Evolutionary conservation across 202 grass and related monocot species (phyloP).

Genomic region (Hordeum pubiflorum): DNA sequence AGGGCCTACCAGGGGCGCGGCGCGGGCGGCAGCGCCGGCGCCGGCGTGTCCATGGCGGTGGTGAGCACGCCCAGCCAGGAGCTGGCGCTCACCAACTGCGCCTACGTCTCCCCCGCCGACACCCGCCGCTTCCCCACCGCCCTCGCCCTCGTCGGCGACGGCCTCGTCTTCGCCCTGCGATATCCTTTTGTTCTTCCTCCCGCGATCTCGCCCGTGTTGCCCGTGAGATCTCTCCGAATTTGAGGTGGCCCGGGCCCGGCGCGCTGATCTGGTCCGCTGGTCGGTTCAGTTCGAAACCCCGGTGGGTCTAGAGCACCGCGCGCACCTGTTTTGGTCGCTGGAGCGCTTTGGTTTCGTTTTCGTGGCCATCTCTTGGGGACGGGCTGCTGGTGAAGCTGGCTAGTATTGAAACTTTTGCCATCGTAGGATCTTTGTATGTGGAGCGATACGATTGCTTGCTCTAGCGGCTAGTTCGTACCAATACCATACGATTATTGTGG

Average conservation of each 20-base stretch:
- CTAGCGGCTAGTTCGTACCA: neutral
- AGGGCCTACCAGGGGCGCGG: slow-evolving; percentile 44
- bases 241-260: neutral
- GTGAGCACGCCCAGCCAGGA: slow-evolving; percentile 88
- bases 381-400: neutral
- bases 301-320: neutral
- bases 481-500: neutral
- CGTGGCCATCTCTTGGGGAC: neutral
- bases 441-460: slow-evolving; percentile 6
- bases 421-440: neutral
- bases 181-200: slow-evolving; percentile 53
- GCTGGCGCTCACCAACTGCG: slow-evolving; percentile 83
- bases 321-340: neutral
- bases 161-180: slow-evolving; percentile 72
- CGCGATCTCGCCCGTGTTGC: slow-evolving; percentile 3
- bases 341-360: neutral
- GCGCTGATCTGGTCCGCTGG: slow-evolving; percentile 25
- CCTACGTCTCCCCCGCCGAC: slow-evolving; percentile 60
- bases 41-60: slow-evolving; percentile 47
- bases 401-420: neutral
- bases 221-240: neutral
- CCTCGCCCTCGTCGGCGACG: slow-evolving; percentile 54
- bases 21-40: neutral
- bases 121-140: slow-evolving; percentile 45
- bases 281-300: neutral